phyloP scores from a whole-genome alignment of 352 stramenopile species.

The Thalassiosira sp. region DNA sequence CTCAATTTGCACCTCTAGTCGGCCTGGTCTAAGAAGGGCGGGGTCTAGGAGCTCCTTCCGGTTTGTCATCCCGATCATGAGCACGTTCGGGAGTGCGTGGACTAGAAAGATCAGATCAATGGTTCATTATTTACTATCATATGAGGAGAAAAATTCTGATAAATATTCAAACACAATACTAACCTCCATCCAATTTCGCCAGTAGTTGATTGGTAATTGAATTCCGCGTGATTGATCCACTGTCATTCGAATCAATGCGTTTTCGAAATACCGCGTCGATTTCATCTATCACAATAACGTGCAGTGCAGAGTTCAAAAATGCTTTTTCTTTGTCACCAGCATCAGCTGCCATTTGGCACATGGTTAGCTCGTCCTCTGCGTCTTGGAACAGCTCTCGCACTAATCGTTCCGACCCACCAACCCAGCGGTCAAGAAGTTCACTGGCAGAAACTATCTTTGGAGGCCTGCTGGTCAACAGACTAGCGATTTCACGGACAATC shows the following conservation, averaged over 20 bases:
- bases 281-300: slow-evolving; percentile 80
- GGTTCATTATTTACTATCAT: no score
- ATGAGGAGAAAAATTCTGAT: no score
- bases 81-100: slow-evolving; percentile 68
- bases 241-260: slow-evolving; percentile 61
- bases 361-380: slow-evolving; percentile 80
- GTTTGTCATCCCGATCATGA: slow-evolving; percentile 82
- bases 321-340: slow-evolving; percentile 46
- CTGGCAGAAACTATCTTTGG: slow-evolving; percentile 97
- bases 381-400: slow-evolving; percentile 97
- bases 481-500: slow-evolving; percentile 94
- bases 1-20: slow-evolving; percentile 80
- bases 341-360: slow-evolving; percentile 46
- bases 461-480: slow-evolving; percentile 62
- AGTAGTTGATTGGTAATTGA: slow-evolving; percentile 79
- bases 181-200: slow-evolving; percentile 76
- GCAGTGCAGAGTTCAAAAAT: slow-evolving; percentile 55
- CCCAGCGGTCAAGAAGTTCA: slow-evolving; percentile 98
- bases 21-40: slow-evolving; percentile 70
- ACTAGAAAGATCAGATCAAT: no score
- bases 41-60: slow-evolving; percentile 72
- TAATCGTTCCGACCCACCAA: slow-evolving; percentile 96
- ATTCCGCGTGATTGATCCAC: slow-evolving; percentile 52
- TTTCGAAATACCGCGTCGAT: slow-evolving; percentile 79
- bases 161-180: no score